Conservation (phyloP, 1,284 basidiomycete genomes). For the Macrocystidia cucumis region DNA sequence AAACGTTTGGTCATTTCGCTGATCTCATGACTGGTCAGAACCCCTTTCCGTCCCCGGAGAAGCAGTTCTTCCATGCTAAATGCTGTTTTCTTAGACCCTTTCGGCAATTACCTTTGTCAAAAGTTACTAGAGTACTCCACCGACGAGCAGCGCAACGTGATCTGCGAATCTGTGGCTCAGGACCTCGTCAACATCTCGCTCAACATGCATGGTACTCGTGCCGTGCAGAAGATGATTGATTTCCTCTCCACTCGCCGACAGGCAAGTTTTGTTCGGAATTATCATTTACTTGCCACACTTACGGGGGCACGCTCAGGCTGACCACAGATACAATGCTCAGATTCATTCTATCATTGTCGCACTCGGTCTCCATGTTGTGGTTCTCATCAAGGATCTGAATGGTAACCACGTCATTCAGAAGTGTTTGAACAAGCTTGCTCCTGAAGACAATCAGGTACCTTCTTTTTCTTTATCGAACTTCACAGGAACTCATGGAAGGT, state of each 20-base stretch:
- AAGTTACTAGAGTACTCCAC: conserved; percentile 97
- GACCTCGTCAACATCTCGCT: conserved; percentile 97
- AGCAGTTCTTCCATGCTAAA: not conserved
- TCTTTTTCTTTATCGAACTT: not conserved
- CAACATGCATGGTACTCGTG: conserved; percentile 99
- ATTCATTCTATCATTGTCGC: conserved; percentile 97
- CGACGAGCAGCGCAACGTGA: conserved; percentile 95
- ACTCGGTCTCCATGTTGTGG: conserved; percentile 95
- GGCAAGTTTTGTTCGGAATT: conserved; percentile 43
- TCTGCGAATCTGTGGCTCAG: conserved; percentile 95
- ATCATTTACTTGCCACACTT: conserved; percentile 28
- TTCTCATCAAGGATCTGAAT: conserved; percentile 99
- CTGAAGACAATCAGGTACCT: conserved; percentile 92
- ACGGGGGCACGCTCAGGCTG: conserved; percentile 51
- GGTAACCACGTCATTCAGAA: conserved; percentile 99
- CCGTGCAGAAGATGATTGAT: conserved; percentile 99
- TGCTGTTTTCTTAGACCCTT: conserved; percentile 63
- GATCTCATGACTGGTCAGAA: conserved; percentile 91
- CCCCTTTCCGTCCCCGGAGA: not conserved
- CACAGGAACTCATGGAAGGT: not conserved
- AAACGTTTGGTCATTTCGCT: conserved; percentile 97
- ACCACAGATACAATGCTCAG: conserved; percentile 78
- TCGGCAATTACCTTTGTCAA: conserved; percentile 99
- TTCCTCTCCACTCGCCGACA: conserved; percentile 94
- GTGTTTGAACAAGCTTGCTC: conserved; percentile 94